Percentiles rank a stretch among this genome's conserved stretches.
phyloP scores from a whole-genome alignment of 805 yeast species.

The Saturnispora silvae region DNA sequence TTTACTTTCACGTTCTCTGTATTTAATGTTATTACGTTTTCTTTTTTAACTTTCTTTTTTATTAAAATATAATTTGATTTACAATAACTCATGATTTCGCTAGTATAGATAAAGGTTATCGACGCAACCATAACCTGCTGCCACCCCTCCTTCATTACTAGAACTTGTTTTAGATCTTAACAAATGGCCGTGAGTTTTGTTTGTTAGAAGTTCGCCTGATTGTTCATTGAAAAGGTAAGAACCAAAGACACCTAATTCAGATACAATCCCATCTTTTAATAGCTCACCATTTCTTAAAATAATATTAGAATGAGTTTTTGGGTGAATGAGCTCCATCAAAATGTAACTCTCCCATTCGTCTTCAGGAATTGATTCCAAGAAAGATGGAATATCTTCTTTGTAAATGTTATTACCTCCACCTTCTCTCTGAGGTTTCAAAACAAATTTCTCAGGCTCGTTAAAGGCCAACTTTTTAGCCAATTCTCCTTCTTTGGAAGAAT shows the following conservation, averaged over 20 bases:
- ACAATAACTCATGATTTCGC: not conserved
- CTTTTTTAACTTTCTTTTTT: too few species aligned
- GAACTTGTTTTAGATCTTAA: conserved; percentile 79
- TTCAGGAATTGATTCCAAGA: conserved; percentile 48
- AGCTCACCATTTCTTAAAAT: conserved; percentile 59
- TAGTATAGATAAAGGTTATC: conserved; percentile 62
- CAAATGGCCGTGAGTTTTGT: conserved; percentile 73
- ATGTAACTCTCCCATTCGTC: conserved; percentile 84
- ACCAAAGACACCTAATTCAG: conserved; percentile 91
- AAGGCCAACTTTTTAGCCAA: conserved; percentile 58
- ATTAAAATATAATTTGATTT: too few species aligned
- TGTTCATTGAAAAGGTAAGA: conserved; percentile 62
- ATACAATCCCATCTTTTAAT: conserved; percentile 62
- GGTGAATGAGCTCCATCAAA: conserved; percentile 85
- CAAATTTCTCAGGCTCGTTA: conserved; percentile 58
- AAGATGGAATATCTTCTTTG: conserved; percentile 72
- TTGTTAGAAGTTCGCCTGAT: conserved; percentile 43
- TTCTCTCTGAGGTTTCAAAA: conserved; percentile 94
- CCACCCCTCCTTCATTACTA: conserved; percentile 96
- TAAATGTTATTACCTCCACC: conserved; percentile 98
- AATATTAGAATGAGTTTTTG: conserved; percentile 57
- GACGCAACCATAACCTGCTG: conserved; percentile 97
- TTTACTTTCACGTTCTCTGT: conserved; percentile 2
- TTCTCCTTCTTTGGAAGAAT: conserved; percentile 51
- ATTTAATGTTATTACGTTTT: too few species aligned